Conservation (phyloP, 163 green algal species). For the Chlorella variabilis region DNA sequence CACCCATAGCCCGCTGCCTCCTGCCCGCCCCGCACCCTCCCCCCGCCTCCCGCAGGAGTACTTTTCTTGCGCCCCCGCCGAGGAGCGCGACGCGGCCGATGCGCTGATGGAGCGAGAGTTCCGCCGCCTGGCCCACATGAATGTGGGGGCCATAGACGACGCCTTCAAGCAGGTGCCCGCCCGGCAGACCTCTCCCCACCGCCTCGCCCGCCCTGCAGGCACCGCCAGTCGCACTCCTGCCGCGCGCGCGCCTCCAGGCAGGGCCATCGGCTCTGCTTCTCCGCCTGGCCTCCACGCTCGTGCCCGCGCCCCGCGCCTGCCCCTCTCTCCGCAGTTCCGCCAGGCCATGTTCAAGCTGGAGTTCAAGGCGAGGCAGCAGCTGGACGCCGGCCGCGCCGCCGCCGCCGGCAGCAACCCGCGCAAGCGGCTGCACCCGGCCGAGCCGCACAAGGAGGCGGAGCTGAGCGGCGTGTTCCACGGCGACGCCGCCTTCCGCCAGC, state of each 20-base stretch:
- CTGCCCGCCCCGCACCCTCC: too few species aligned
- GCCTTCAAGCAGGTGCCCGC: slow-evolving; percentile 14
- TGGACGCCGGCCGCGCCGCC: background rate
- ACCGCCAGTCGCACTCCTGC: too few species aligned
- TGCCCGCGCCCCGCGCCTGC: too few species aligned
- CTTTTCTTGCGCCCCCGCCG: slow-evolving; percentile 12
- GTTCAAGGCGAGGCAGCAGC: slow-evolving; percentile 36
- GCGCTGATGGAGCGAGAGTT: slow-evolving; percentile 28
- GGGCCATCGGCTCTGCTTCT: too few species aligned
- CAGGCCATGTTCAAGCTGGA: slow-evolving; percentile 40
- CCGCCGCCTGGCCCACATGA: slow-evolving; percentile 23
- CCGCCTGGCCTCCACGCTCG: too few species aligned
- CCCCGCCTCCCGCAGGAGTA: background rate
- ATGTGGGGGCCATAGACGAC: slow-evolving; percentile 21
- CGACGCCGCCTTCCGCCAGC: slow-evolving; percentile 9
- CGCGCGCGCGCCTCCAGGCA: too few species aligned
- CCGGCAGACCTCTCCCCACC: too few species aligned
- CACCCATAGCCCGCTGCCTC: background rate
- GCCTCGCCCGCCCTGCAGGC: too few species aligned
- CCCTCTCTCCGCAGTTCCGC: slow-evolving; percentile 17
- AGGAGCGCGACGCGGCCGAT: slow-evolving; percentile 27
- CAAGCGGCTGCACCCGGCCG: slow-evolving; percentile 1
- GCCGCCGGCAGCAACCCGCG: background rate
- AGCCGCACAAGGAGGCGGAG: background rate
- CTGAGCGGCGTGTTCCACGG: slow-evolving; percentile 13